Base-by-base conservation (phyloP, 2,329 filamentous ascomycete species). In the Metarhizium humberi region DNA sequence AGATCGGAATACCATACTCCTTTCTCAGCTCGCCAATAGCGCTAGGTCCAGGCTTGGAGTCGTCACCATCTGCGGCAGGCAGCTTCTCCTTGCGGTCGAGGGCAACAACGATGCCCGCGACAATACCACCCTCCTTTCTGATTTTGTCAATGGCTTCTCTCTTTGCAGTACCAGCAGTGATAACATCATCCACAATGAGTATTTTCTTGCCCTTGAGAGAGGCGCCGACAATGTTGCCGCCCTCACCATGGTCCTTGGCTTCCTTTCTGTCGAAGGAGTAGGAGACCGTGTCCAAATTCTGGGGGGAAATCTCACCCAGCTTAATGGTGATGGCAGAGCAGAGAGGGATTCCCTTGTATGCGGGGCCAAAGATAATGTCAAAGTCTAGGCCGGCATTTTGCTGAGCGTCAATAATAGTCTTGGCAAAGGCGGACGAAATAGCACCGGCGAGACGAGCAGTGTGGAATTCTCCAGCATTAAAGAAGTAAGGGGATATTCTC, bases 211-310 rank as follows among this genome's bases (percentile, higher is more conserved):
- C 92, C 73, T 88, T 87, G 53, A 97, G 76, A 6, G 86, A 80
- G 34, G 90, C 88, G 11, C 94, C 94, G 14, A 97, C 92, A 65
- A 97, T 95, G 69, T 83, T 88, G 48, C 94, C 92, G 38, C 92
- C 92, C 73, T 99, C 94, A 48, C 94, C 92, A 70, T 97, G 92
- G 66, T 90, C 88, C 78, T 97, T 97, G 65, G 86, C 88, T 75
- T 97, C 94, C 75, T 97, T 97, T 66, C 94, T 84, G 74, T 97
- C 95, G 75, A 95, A 97, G 38, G 85, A 86, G 75, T 96, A 97
- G 66, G 86, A 89, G 56, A 88, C 78, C 47, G 79, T 73, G 55
- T 82, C 82, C 72, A 87, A 94, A 58, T 78, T 81, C 52, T 75
- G 72, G 18, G 81, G 75, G 59, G 90, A 84, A 11, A 91, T 73